Percentiles rank a stretch among this genome's conserved stretches.
These are phyloP conservation scores for Macrophomina phaseolina DNA, from an alignment of 2,329 filamentous ascomycete genomes.

Conservation along the genomic window DNA sequence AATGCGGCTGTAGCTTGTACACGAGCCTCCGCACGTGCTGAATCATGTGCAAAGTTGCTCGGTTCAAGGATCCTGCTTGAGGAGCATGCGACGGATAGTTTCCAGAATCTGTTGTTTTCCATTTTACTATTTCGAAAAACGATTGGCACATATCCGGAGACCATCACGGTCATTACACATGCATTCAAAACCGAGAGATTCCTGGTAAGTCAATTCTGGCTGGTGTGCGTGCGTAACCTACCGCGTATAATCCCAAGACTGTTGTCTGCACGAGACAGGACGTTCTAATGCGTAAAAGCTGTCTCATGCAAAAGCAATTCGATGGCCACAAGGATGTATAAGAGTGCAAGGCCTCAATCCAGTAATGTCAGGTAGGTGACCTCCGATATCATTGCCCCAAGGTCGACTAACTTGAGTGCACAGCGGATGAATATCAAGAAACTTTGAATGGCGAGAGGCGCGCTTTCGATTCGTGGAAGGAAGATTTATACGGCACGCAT, in stretches of 20 bases:
- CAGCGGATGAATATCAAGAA: slow-evolving; percentile 40
- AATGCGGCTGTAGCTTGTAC: slow-evolving; percentile 35
- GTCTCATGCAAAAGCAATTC: slow-evolving; percentile 41
- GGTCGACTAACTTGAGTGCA: neutral
- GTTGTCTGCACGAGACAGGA: too few species aligned
- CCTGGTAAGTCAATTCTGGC: slow-evolving; percentile 7
- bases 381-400: too few species aligned
- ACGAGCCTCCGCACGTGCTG: slow-evolving; percentile 33
- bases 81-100: slow-evolving; percentile 79
- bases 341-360: slow-evolving; percentile 54
- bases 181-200: slow-evolving; percentile 55
- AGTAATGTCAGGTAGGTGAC: slow-evolving; percentile 40
- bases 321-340: slow-evolving; percentile 49
- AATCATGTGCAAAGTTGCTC: slow-evolving; percentile 38
- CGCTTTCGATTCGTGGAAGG: slow-evolving; percentile 46
- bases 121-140: slow-evolving; percentile 60
- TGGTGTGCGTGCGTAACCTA: too few species aligned
- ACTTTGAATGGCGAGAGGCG: slow-evolving; percentile 45
- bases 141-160: slow-evolving; percentile 47
- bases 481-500: slow-evolving; percentile 48
- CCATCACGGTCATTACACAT: slow-evolving; percentile 53
- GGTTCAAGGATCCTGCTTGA: slow-evolving; percentile 63
- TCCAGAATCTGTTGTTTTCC: slow-evolving; percentile 82
- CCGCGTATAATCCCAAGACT: too few species aligned
- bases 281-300: neutral